Evolutionary conservation across 2,329 filamentous ascomycete species (phyloP), one percentile per base, ranked within the genome.

Genomic region (Graphilbum sp.): DNA sequence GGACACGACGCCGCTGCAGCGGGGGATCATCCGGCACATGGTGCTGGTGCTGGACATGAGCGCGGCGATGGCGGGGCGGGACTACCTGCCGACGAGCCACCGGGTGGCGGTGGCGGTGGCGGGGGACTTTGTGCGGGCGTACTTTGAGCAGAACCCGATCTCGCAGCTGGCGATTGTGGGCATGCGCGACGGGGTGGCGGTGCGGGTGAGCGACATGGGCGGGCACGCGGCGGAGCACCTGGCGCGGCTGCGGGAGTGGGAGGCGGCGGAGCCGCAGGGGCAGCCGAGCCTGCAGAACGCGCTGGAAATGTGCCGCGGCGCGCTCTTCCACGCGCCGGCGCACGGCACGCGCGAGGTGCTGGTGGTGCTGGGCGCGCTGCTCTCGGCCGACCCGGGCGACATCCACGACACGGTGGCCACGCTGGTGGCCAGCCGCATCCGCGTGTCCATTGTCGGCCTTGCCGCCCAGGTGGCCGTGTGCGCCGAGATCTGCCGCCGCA

Each of bases 81-180:
- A 98, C 54, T 68, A 96, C 47, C 74, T 90, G 20, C 90, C 90
- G 6, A 94, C 78, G 32, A 74, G 88, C 43, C 87, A 88, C 57
- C 70, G 86, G 29, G 70, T 95, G 24, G 80, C 78, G 37, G 68
- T 95, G 51, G 77, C 77, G 45, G 92, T 86, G 57, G 80, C 86
- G 15, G 73, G 79, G 45, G 79, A 86, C 41, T 98, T 96, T 57
- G 80, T 96, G 35, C 72, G 78, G 42, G 88, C 95, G 56, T 98
- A 85, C 60, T 98, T 96, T 54, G 90, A 96, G 59, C 90, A 98
- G 59, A 98, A 98, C 51, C 90, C 90, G 11, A 96, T 98, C 47
- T 93, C 86, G 10, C 90, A 98, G 59, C 72, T 98, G 40, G 87
- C 82, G 19, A 79, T 98, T 23, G 66, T 98, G 30, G 88, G 83